Conservation (phyloP, 164 flowering plant genomes). For the Echeveria elegans region DNA sequence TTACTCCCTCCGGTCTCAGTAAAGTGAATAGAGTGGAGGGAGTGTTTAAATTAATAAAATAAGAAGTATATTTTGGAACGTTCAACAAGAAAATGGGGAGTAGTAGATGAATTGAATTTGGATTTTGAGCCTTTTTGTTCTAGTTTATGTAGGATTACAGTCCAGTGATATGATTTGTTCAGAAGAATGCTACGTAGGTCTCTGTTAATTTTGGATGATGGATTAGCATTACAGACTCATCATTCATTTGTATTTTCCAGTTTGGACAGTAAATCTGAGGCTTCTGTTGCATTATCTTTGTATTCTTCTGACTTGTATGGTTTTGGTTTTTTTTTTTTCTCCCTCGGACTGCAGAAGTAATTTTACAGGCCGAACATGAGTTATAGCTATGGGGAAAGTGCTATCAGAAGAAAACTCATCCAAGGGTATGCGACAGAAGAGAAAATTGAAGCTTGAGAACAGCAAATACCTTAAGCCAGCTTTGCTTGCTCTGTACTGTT, state of each 20-base stretch:
- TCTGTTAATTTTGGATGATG: neutral
- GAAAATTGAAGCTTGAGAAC: constrained; percentile 27
- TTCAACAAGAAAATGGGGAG: no score
- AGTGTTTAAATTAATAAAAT: no score
- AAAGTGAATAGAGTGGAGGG: no score
- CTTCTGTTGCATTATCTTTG: neutral
- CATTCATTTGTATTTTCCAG: neutral
- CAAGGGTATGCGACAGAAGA: constrained; percentile 26
- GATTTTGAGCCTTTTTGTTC: no score
- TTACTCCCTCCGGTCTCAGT: no score
- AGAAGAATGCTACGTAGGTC: no score
- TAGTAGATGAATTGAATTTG: no score
- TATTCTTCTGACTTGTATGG: neutral
- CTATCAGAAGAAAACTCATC: constrained; percentile 35
- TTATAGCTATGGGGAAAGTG: constrained; percentile 49
- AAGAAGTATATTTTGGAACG: no score
- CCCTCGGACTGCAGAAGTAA: neutral
- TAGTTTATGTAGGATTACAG: no score
- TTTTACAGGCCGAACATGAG: neutral
- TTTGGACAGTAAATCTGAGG: neutral
- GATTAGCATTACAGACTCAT: neutral
- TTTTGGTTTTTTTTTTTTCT: no score
- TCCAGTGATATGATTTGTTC: no score
- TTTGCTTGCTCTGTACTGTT: constrained; percentile 61
- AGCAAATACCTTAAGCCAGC: constrained; percentile 72